These are phyloP conservation scores for Stagonosporopsis cucurbitacearum DNA, from an alignment of 2,329 filamentous ascomycete genomes.

Conservation along the genomic window DNA sequence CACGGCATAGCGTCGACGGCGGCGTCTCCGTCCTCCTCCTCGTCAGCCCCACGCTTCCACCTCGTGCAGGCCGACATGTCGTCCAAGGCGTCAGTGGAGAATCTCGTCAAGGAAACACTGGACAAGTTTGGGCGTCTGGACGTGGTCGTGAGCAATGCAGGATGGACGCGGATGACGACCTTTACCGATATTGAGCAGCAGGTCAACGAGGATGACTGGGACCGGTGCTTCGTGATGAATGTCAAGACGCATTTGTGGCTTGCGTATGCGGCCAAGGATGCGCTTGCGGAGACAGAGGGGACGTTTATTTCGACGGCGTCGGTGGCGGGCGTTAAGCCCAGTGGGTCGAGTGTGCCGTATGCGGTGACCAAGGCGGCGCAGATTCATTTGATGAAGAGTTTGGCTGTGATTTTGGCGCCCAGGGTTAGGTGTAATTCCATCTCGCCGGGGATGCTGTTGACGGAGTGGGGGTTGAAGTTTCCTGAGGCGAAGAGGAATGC, in stretches of 20 bases:
- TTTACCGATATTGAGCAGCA: slow-evolving; percentile 66
- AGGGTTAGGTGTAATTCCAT: slow-evolving; percentile 71
- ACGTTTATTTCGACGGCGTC: slow-evolving; percentile 70
- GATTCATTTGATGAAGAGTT: slow-evolving; percentile 69
- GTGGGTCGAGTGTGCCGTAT: slow-evolving; percentile 73
- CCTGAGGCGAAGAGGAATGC: slow-evolving; percentile 53
- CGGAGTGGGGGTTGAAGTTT: slow-evolving; percentile 60
- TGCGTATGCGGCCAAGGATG: slow-evolving; percentile 63
- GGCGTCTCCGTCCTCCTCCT: slow-evolving; percentile 33
- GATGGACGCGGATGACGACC: slow-evolving; percentile 67
- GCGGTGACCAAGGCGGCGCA: slow-evolving; percentile 79
- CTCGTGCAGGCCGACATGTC: slow-evolving; percentile 56
- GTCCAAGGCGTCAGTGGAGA: slow-evolving; percentile 51
- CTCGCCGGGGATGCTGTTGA: slow-evolving; percentile 68
- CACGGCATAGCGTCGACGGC: slow-evolving; percentile 45
- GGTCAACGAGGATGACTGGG: slow-evolving; percentile 68
- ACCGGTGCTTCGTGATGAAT: slow-evolving; percentile 69
- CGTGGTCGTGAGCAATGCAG: slow-evolving; percentile 59
- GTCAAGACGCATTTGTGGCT: slow-evolving; percentile 60
- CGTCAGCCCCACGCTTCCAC: slow-evolving; percentile 48
- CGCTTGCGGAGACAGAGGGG: slow-evolving; percentile 65
- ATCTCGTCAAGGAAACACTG: slow-evolving; percentile 54
- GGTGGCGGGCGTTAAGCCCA: slow-evolving; percentile 68
- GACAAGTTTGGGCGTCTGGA: slow-evolving; percentile 56
- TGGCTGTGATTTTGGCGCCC: slow-evolving; percentile 66